phyloP scores from a whole-genome alignment of 2,329 filamentous ascomycete genomes.

The Endocalyx cinctus region DNA sequence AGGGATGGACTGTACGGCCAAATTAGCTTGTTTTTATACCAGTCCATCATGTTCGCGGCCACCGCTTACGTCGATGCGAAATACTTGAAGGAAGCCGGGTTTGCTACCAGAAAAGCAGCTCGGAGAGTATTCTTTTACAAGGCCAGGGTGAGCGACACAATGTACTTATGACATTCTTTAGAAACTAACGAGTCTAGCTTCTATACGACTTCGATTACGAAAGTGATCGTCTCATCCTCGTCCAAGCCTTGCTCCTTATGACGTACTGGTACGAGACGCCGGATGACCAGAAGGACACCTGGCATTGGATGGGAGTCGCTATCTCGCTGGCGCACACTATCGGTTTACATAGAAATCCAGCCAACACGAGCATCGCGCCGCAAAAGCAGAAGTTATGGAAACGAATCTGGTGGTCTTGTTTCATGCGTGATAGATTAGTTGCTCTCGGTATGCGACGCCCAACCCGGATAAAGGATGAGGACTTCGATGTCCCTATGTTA shows the following conservation, averaged over 20 bases:
- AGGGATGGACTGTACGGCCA: constrained; percentile 66
- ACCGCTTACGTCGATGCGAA: constrained; percentile 83
- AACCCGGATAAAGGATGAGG: constrained; percentile 86
- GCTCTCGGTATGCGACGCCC: constrained; percentile 91
- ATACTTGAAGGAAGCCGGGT: constrained; percentile 71
- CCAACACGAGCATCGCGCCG: constrained; percentile 67
- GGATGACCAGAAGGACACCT: constrained; percentile 95
- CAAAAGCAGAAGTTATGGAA: constrained; percentile 83
- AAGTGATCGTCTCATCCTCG: constrained; percentile 78
- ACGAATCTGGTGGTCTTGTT: constrained; percentile 96
- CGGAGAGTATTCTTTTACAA: constrained; percentile 86
- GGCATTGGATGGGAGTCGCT: constrained; percentile 98
- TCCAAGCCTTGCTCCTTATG: constrained; percentile 86
- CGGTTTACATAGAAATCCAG: constrained; percentile 81
- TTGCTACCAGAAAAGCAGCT: constrained; percentile 71
- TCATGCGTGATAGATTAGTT: constrained; percentile 89
- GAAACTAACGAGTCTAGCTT: too few relatives aligned
- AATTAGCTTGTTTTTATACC: constrained; percentile 82
- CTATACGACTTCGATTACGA: constrained; percentile 97
- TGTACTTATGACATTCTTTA: constrained; percentile 3
- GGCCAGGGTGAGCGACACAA: constrained; percentile 61
- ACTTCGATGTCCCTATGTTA: constrained; percentile 91
- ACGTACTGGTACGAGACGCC: constrained; percentile 98
- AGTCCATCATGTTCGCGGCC: constrained; percentile 91
- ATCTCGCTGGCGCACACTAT: constrained; percentile 92